These are phyloP conservation scores for Nakazawaea peltata DNA, from an alignment of 805 yeast species.

Conservation along the genomic window DNA sequence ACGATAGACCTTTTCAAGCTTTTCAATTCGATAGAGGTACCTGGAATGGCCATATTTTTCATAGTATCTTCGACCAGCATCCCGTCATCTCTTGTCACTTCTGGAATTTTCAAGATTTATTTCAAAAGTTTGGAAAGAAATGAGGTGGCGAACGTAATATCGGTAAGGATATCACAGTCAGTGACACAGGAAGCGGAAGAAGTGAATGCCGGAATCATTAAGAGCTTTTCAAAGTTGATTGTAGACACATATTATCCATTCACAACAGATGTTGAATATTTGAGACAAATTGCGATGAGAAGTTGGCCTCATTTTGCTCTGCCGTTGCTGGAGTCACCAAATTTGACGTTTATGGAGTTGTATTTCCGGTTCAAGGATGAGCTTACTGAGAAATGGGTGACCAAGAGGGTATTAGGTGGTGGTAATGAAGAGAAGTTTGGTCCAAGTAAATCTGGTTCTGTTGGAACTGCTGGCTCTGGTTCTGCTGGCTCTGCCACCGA, in stretches of 20 bases:
- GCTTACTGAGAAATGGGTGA: not conserved
- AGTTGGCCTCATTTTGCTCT: conserved; percentile 3
- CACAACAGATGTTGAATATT: conserved; percentile 2
- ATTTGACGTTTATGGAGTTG: conserved; percentile 2
- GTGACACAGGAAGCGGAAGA: no score
- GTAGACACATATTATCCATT: conserved; percentile 8
- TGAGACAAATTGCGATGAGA: not conserved
- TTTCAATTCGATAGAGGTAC: not conserved
- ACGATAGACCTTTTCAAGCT: conserved; percentile 5
- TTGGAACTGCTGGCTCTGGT: no score
- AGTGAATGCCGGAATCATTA: no score
- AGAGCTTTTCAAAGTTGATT: conserved; percentile 4
- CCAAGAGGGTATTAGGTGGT: not conserved
- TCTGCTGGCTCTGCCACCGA: not conserved
- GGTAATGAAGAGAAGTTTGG: not conserved
- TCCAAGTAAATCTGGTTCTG: no score
- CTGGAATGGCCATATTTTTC: not conserved
- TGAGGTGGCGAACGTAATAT: no score
- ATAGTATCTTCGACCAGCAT: conserved; percentile 2
- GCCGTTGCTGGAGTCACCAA: not conserved
- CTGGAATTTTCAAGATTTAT: conserved; percentile 4
- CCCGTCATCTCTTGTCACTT: conserved; percentile 1
- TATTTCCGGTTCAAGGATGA: not conserved
- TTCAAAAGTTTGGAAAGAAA: not conserved
- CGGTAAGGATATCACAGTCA: no score